Conservation (phyloP, 345 rosid species). For the Turnera subulata region DNA sequence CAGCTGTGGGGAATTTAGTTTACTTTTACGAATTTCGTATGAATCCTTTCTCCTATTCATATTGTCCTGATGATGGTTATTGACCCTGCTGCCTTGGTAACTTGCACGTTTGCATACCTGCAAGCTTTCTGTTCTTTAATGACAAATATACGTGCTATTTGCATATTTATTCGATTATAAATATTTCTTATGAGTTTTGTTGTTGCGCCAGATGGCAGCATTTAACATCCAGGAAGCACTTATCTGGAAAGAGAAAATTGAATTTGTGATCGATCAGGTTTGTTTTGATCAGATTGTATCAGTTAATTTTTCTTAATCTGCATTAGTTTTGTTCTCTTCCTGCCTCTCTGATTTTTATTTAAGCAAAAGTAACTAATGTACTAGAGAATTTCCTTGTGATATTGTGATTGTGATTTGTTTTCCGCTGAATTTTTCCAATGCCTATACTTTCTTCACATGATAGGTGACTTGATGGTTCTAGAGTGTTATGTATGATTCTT, state of each 20-base stretch:
- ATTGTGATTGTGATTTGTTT: background rate
- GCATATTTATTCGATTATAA: no score
- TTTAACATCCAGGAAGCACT: constrained; percentile 96
- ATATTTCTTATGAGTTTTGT: background rate
- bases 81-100: no score
- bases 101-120: no score
- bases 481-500: constrained; percentile 14
- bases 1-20: no score
- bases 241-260: constrained; percentile 90
- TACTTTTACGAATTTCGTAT: no score
- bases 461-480: background rate
- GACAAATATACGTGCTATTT: no score
- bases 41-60: no score
- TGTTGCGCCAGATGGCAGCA: constrained; percentile 82
- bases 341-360: background rate
- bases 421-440: background rate
- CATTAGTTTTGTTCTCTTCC: background rate
- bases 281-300: constrained; percentile 13
- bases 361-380: background rate
- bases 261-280: constrained; percentile 93
- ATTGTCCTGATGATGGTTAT: no score
- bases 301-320: background rate
- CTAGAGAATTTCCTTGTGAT: background rate
- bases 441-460: background rate
- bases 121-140: no score